Conservation (phyloP, 176 grass and related monocot species). For the Luzula sylvatica region DNA sequence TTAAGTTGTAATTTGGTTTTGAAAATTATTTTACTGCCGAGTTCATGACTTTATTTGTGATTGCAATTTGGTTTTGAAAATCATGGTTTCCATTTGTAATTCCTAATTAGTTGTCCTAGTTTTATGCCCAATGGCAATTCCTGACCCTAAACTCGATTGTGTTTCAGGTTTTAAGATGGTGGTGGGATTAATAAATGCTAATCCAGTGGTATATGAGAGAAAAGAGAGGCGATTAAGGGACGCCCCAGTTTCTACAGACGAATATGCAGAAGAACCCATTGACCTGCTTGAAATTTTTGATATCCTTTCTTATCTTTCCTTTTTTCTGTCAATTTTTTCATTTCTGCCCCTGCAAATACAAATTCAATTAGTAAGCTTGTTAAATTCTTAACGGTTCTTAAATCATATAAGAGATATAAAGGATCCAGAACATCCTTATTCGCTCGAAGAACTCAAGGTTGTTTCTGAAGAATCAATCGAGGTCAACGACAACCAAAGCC, state of each 20-base stretch:
- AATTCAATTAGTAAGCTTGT: conserved; percentile 6
- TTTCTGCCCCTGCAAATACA: too few species aligned
- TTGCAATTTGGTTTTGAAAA: too few species aligned
- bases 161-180: too few species aligned
- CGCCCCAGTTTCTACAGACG: conserved; percentile 34
- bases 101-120: too few species aligned
- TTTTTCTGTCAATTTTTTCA: neutral
- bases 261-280: conserved; percentile 54
- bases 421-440: conserved; percentile 91
- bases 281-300: conserved; percentile 94
- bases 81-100: too few species aligned
- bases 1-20: too few species aligned
- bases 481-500: conserved; percentile 45
- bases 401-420: conserved; percentile 99
- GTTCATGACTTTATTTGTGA: too few species aligned
- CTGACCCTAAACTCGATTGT: too few species aligned
- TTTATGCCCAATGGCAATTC: too few species aligned
- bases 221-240: conserved; percentile 42
- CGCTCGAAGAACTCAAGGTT: conserved; percentile 89
- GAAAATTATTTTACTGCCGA: too few species aligned
- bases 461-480: conserved; percentile 65
- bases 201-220: conserved; percentile 65
- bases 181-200: conserved; percentile 80
- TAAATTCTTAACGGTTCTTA: conserved; percentile 52
- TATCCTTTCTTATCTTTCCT: conserved; percentile 38